These are phyloP conservation scores for Fusarium sp. DNA, from an alignment of 2,329 filamentous ascomycete species.

Conservation along the genomic window DNA sequence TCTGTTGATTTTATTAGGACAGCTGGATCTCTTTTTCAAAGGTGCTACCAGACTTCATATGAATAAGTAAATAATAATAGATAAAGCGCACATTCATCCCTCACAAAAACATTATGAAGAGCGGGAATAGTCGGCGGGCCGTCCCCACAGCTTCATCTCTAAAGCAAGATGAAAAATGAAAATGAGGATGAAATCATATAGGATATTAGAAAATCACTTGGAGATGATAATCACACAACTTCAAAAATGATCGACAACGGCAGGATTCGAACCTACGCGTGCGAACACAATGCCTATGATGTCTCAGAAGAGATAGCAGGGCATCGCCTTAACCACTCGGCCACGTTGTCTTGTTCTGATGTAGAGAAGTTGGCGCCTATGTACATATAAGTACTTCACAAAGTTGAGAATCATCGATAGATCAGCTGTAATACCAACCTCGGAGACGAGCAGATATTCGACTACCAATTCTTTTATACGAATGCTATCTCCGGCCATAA, in stretches of 20 bases:
- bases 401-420: no score
- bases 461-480: background rate
- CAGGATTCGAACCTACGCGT: constrained; percentile 41
- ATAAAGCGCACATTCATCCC: background rate
- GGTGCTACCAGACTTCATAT: no score
- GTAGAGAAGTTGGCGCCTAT: background rate
- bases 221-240: no score
- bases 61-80: background rate
- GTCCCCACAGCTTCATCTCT: background rate
- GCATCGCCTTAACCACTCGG: constrained; percentile 40
- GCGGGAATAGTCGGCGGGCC: background rate
- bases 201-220: no score
- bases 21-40: no score
- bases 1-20: no score
- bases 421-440: no score
- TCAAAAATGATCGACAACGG: constrained; percentile 27
- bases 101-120: background rate
- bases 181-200: background rate
- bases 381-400: background rate
- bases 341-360: constrained; percentile 19
- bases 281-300: constrained; percentile 38
- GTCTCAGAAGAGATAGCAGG: constrained; percentile 30
- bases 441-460: background rate
- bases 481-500: background rate
- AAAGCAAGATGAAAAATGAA: background rate